Evolutionary conservation across 73 alveolate species (phyloP), one percentile per base, ranked within the genome.

Genomic region (Paramecium caudatum): DNA sequence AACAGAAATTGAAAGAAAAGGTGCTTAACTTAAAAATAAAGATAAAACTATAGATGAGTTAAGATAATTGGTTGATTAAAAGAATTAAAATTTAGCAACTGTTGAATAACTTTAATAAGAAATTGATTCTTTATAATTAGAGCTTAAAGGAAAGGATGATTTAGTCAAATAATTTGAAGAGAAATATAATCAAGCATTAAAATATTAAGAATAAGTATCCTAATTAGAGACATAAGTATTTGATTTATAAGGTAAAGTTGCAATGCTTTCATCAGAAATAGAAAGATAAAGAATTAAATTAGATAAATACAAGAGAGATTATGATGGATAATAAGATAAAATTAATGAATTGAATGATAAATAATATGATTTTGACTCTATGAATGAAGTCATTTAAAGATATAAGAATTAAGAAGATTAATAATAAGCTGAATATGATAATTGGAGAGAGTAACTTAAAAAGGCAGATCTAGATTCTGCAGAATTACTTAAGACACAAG

Each of bases 1-100:
- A 55, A 65, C 83, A n/a, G 83, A 65, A 65, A 36, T 65, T 65
- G 83, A 65, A 33, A 65, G 83, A 33, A 65, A 65, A 30, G 49
- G 34, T 25, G 83, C 83, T 0, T 33, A 65, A 65, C 34, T 65
- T 5, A 65, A 65, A 33, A 65, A 65, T 36, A 65, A 65, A 15
- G 83, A 65, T 3, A 65, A 65, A 30, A 65, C 83, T 4, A 65
- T 65, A 9, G 83, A 65, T 30, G 83, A 65, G 15, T 65, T 65
- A 65, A 65, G 83, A 65, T 36, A 65, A 33, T 16, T 9, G 6
- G 16, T 65, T 12, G 83, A 65, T 33, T 55, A 55, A 55, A 43
- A 55, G 10, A 55, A 55, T 21, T 43, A 55, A 27, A 55, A 37
- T 0, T 43, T 55, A 27, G 80, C 80, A 55, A 43, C 17, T 27